These are phyloP conservation scores for Coemansia furcata DNA, from an alignment of 192 early-diverging fungal species.

Conservation along the genomic window DNA sequence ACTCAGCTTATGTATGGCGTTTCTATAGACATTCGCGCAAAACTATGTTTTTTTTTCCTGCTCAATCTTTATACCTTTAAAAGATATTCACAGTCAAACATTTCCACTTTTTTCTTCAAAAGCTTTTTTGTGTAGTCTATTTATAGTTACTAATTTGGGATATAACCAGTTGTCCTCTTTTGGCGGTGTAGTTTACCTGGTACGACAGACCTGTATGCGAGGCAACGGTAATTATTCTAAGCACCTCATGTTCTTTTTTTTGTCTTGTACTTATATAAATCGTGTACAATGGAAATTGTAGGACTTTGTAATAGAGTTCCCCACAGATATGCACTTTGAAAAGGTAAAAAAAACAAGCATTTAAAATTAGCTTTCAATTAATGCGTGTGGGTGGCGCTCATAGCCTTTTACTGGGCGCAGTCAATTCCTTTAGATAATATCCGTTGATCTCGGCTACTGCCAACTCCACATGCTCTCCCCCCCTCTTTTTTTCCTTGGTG, in stretches of 20 bases:
- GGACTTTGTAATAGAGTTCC: constrained; percentile 19
- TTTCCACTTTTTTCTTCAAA: not conserved
- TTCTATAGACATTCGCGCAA: not conserved
- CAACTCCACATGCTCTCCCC: not conserved
- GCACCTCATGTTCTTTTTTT: not conserved
- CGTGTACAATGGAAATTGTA: not conserved
- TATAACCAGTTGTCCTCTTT: not conserved
- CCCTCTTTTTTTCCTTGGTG: not conserved
- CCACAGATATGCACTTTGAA: constrained; percentile 36
- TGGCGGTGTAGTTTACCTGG: constrained; percentile 11
- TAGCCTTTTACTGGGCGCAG: constrained; percentile 1
- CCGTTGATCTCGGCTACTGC: not conserved
- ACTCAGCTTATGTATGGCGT: not conserved
- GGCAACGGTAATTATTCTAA: constrained; percentile 12
- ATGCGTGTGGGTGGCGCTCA: not conserved
- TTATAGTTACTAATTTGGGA: not conserved
- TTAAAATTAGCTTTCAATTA: not conserved
- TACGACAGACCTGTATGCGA: constrained; percentile 5
- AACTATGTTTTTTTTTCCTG: not conserved
- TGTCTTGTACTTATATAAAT: not conserved
- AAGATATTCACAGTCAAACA: not conserved
- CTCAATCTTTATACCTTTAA: not conserved
- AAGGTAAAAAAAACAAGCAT: too few relatives aligned
- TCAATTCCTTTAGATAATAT: not conserved
- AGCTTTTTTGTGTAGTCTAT: not conserved